Percentiles rank a stretch among this genome's conserved stretches.
Conservation (phyloP, 179 eudicot genomes). For the Silene coronaria region DNA sequence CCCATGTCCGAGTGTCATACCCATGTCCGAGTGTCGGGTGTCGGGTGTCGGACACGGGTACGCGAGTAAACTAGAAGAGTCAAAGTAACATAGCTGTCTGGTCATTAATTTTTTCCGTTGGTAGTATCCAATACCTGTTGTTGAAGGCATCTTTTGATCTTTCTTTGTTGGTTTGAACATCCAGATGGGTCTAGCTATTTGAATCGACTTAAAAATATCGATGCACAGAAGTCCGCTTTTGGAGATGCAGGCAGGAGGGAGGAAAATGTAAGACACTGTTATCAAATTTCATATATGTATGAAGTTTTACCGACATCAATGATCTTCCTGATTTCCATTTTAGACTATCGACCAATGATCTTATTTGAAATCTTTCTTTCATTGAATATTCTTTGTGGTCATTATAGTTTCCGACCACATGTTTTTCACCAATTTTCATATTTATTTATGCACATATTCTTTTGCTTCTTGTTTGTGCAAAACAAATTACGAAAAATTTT, state of each 20-base stretch:
- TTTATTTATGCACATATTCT: too few species aligned
- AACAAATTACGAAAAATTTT: too few species aligned
- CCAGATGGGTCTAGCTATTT: slow-evolving; percentile 41
- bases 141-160: slow-evolving; percentile 6
- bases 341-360: not conserved
- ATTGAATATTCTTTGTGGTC: not conserved
- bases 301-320: not conserved
- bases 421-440: not conserved
- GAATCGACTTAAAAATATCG: slow-evolving; percentile 32
- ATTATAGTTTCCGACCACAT: not conserved
- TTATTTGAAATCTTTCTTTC: not conserved
- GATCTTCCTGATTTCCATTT: not conserved
- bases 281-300: not conserved
- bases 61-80: too few species aligned
- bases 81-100: too few species aligned
- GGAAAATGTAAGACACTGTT: slow-evolving; percentile 48
- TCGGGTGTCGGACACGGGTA: too few species aligned
- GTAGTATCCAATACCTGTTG: not conserved
- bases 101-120: not conserved
- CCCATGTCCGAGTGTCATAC: too few species aligned
- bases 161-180: not conserved
- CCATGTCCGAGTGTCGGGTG: too few species aligned
- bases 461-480: not conserved
- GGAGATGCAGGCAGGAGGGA: slow-evolving; percentile 36
- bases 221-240: slow-evolving; percentile 20